Percentiles rank a stretch among this genome's conserved stretches.
These are phyloP conservation scores for Eucalyptus lansdowneana DNA, from an alignment of 345 rosid species.

Conservation along the genomic window DNA sequence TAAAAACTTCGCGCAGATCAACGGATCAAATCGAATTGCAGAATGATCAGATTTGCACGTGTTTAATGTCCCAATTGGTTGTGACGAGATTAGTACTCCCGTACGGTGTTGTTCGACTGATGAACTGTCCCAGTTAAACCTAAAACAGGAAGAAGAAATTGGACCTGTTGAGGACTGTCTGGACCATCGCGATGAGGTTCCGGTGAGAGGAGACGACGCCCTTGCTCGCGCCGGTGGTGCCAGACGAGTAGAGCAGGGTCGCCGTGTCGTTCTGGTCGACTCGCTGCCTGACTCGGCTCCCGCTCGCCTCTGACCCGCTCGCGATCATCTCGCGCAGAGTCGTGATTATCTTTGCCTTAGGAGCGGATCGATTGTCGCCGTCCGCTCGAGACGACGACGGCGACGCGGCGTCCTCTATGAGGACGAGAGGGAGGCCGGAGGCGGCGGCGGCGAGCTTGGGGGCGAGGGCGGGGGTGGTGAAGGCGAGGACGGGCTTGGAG, in stretches of 20 bases:
- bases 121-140: background rate
- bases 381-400: background rate
- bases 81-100: background rate
- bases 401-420: slow-evolving; percentile 31
- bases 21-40: background rate
- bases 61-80: background rate
- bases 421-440: slow-evolving; percentile 30
- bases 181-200: slow-evolving; percentile 57
- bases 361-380: background rate
- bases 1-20: background rate
- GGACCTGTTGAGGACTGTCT: slow-evolving; percentile 18
- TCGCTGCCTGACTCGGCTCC: slow-evolving; percentile 37
- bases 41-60: background rate
- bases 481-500: slow-evolving; percentile 61
- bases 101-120: background rate
- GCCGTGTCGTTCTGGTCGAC: slow-evolving; percentile 69
- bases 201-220: slow-evolving; percentile 75
- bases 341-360: slow-evolving; percentile 11
- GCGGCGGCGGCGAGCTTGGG: slow-evolving; percentile 40
- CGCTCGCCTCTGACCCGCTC: slow-evolving; percentile 10
- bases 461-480: slow-evolving; percentile 43
- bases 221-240: slow-evolving; percentile 85
- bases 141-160: background rate
- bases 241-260: slow-evolving; percentile 80
- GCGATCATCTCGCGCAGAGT: slow-evolving; percentile 47